These are phyloP conservation scores for Phytopythium sindhum DNA, from an alignment of 352 stramenopile genomes.

Conservation along the genomic window DNA sequence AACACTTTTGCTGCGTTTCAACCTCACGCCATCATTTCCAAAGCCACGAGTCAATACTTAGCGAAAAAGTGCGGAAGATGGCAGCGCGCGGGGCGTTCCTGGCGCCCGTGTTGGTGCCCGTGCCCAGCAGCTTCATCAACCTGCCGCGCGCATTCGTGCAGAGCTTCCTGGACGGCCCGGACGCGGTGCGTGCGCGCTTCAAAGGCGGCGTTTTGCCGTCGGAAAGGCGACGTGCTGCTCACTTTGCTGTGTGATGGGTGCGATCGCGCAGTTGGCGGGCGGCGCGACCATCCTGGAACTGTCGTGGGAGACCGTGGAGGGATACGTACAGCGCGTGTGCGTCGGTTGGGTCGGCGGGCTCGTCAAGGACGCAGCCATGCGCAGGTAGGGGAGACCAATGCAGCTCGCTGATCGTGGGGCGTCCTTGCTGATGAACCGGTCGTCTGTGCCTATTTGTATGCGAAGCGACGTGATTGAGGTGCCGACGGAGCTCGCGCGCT, in stretches of 20 bases:
- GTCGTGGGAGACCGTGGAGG: constrained; percentile 77
- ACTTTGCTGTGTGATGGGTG: neutral
- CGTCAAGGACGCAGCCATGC: constrained; percentile 39
- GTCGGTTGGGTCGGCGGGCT: constrained; percentile 67
- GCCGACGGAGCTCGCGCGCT: constrained; percentile 76
- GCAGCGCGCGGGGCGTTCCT: constrained; percentile 56
- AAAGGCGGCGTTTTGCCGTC: neutral
- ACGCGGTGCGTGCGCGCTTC: constrained; percentile 19
- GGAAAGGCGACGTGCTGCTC: neutral
- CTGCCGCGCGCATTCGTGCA: constrained; percentile 66
- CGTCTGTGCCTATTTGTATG: neutral
- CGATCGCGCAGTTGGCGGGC: constrained; percentile 16
- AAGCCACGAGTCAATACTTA: neutral
- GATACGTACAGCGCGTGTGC: constrained; percentile 73
- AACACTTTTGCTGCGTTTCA: constrained; percentile 3
- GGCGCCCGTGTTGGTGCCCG: constrained; percentile 51
- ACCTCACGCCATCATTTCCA: neutral
- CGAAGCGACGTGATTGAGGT: constrained; percentile 82
- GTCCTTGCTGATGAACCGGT: neutral
- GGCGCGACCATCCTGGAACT: constrained; percentile 68
- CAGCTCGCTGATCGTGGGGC: neutral
- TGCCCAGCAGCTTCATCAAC: constrained; percentile 70
- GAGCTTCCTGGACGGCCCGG: constrained; percentile 40
- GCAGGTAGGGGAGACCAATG: constrained; percentile 35
- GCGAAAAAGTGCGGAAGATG: constrained; percentile 11